Percentiles rank a stretch among this genome's conserved stretches.
phyloP scores from a whole-genome alignment of 257 asterid genomes.

The Perilla frutescens region DNA sequence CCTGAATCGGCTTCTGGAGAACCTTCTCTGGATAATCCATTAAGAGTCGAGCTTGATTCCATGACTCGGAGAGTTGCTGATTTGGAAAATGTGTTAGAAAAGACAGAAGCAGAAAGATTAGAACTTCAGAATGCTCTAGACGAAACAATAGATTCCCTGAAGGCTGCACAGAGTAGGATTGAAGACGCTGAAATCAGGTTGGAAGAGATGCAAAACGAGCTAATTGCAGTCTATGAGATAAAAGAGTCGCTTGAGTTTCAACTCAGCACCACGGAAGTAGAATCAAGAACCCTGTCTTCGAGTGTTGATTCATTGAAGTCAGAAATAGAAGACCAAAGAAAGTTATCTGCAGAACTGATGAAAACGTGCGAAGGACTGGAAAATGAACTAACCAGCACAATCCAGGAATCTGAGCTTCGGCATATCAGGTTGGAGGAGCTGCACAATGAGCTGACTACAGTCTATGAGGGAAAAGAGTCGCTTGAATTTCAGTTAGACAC shows the following conservation, averaged over 20 bases:
- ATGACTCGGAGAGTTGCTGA: constrained; percentile 48
- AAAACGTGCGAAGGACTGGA: constrained; percentile 53
- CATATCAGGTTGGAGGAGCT: constrained; percentile 49
- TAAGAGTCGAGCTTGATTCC: constrained; percentile 46
- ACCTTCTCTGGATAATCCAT: constrained; percentile 40
- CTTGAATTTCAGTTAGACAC: constrained; percentile 59
- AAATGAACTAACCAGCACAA: constrained; percentile 46
- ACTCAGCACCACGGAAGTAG: constrained; percentile 60
- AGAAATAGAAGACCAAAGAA: constrained; percentile 45
- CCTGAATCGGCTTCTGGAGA: constrained; percentile 35
- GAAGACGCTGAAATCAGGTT: constrained; percentile 44
- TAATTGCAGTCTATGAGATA: constrained; percentile 47
- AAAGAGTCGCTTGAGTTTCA: constrained; percentile 62
- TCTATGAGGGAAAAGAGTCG: constrained; percentile 54
- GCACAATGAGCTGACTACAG: constrained; percentile 46
- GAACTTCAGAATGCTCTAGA: constrained; percentile 54
- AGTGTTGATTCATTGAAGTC: constrained; percentile 46
- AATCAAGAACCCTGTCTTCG: constrained; percentile 56
- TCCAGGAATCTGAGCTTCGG: constrained; percentile 29
- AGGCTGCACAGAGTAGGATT: constrained; percentile 43
- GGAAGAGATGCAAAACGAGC: constrained; percentile 56
- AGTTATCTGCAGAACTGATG: constrained; percentile 42
- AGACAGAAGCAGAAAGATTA: constrained; percentile 52
- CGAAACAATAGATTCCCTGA: constrained; percentile 45
- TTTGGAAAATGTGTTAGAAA: constrained; percentile 56